Conservation (phyloP, 2,329 filamentous ascomycete genomes). For the Macroventuria anomochaeta region DNA sequence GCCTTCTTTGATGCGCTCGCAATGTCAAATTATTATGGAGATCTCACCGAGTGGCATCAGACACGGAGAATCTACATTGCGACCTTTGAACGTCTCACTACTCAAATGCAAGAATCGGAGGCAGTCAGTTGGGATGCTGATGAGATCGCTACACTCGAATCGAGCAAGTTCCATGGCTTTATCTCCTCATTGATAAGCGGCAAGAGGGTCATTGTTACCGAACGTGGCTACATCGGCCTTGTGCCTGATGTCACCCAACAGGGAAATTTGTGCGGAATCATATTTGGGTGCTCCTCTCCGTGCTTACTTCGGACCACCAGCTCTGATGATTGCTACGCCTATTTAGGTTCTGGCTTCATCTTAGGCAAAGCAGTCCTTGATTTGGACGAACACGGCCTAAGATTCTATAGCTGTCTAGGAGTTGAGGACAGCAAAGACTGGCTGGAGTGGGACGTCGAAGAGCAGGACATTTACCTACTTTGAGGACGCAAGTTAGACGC, state of each 20-base stretch:
- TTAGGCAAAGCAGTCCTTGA: neutral
- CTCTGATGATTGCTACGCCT: neutral
- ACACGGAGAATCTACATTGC: neutral
- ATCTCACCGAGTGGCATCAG: neutral
- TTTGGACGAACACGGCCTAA: neutral
- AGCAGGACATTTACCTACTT: constrained; percentile 12
- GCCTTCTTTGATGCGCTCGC: constrained; percentile 1
- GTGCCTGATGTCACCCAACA: constrained; percentile 3
- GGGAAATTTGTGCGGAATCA: constrained; percentile 11
- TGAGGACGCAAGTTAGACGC: too few species aligned
- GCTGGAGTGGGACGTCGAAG: constrained; percentile 15
- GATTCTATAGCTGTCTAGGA: constrained; percentile 14
- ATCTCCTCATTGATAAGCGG: constrained; percentile 8
- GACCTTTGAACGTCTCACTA: neutral
- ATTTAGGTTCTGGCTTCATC: neutral
- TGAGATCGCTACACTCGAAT: neutral
- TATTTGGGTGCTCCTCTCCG: constrained; percentile 16
- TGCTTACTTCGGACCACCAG: constrained; percentile 2
- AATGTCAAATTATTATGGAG: neutral
- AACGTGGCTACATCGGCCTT: constrained; percentile 12
- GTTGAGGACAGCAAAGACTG: constrained; percentile 19
- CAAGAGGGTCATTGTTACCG: constrained; percentile 10
- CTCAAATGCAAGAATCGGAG: neutral
- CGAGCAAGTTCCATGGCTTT: neutral
- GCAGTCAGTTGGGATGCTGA: neutral